Percentiles rank a stretch among this genome's conserved stretches.
These are phyloP conservation scores for Trichoderma asperellum DNA, from an alignment of 2,329 filamentous ascomycete species.

Conservation along the genomic window DNA sequence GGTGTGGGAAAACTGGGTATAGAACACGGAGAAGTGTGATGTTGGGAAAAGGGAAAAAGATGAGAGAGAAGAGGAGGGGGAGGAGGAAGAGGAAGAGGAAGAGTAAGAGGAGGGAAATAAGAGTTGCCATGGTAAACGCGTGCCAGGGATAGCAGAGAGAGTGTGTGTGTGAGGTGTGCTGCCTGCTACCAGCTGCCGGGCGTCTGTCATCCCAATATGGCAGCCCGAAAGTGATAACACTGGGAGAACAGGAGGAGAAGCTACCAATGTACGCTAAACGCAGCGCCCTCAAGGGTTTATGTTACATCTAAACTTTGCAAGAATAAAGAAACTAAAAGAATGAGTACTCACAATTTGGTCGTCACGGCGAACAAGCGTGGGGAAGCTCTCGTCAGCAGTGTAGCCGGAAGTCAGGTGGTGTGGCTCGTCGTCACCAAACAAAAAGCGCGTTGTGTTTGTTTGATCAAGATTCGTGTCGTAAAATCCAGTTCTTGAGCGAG, in stretches of 20 bases:
- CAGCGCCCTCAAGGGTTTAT: too few species aligned
- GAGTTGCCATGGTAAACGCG: neutral
- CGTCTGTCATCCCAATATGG: neutral
- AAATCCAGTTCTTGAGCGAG: slow-evolving; percentile 67
- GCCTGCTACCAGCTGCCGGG: slow-evolving; percentile 10
- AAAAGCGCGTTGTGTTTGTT: slow-evolving; percentile 81
- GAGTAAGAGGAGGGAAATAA: neutral
- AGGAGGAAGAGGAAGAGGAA: neutral
- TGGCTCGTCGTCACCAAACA: slow-evolving; percentile 78
- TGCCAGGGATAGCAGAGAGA: neutral
- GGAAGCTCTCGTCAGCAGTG: slow-evolving; percentile 81
- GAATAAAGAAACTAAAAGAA: neutral
- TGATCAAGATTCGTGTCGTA: slow-evolving; percentile 75
- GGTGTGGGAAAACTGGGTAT: neutral
- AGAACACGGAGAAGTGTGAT: neutral
- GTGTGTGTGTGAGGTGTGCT: neutral
- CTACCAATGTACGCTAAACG: neutral
- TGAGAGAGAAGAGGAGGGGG: neutral
- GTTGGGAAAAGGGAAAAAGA: neutral
- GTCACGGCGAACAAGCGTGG: slow-evolving; percentile 74
- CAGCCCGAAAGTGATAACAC: neutral
- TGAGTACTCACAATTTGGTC: slow-evolving; percentile 56
- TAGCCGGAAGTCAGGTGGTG: slow-evolving; percentile 55
- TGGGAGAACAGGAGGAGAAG: neutral
- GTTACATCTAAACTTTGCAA: neutral